These are phyloP conservation scores for Hypoxylon subgilvum DNA, from an alignment of 495 filamentous ascomycete genomes.

Conservation along the genomic window DNA sequence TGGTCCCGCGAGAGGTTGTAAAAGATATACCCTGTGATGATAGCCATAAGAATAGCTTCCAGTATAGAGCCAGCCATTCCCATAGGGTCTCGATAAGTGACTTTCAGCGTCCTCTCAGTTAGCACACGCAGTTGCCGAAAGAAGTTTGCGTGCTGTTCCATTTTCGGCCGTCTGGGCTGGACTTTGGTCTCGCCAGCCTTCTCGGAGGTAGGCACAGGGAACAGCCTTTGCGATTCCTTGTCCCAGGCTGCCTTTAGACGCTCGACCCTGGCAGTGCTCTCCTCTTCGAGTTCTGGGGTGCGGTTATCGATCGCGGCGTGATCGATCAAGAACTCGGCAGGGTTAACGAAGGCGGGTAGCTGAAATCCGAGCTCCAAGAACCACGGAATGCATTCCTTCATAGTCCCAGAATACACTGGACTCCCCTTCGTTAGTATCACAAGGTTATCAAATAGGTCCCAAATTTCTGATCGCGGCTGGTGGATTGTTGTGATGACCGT, in stretches of 20 bases:
- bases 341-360: constrained; percentile 72
- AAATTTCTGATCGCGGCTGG: constrained; percentile 76
- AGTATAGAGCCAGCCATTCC: constrained; percentile 69
- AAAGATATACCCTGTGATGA: constrained; percentile 76
- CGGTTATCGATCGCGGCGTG: constrained; percentile 73
- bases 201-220: constrained; percentile 7
- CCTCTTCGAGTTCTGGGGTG: constrained; percentile 62
- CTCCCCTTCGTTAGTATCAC: constrained; percentile 67
- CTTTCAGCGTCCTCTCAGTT: constrained; percentile 68
- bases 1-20: constrained; percentile 62
- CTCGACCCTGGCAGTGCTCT: constrained; percentile 61
- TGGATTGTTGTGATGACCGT: constrained; percentile 77
- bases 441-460: constrained; percentile 73
- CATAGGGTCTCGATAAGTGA: constrained; percentile 73
- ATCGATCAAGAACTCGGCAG: constrained; percentile 75
- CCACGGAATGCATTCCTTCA: constrained; percentile 59
- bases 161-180: constrained; percentile 18
- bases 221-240: constrained; percentile 40
- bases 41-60: constrained; percentile 68
- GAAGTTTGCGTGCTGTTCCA: constrained; percentile 50
- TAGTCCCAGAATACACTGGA: constrained; percentile 67
- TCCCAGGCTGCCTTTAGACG: constrained; percentile 62
- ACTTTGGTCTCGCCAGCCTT: constrained; percentile 2
- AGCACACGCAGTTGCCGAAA: constrained; percentile 66
- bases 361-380: constrained; percentile 62